A percentile compares a stretch with the other conserved stretches of the same genome.
Evolutionary conservation across 495 filamentous ascomycete species (phyloP).

Genomic region (Hypoxylon fragiforme): DNA sequence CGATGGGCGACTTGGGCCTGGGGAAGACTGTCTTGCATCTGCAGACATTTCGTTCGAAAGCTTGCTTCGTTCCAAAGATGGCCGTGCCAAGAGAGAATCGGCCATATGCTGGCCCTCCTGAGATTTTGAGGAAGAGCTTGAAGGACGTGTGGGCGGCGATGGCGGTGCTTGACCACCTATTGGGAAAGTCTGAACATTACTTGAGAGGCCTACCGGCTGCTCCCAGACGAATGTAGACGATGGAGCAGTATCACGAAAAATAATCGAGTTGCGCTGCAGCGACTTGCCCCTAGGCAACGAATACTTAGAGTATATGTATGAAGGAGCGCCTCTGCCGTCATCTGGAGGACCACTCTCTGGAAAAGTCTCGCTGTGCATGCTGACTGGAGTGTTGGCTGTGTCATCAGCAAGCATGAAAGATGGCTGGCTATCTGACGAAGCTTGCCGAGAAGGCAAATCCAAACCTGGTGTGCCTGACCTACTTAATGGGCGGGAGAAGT

Average conservation of each 20-base stretch:
- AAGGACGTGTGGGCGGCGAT: conserved; percentile 56
- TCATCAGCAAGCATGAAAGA: conserved; percentile 65
- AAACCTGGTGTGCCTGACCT: conserved; percentile 68
- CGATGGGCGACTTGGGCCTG: conserved; percentile 53
- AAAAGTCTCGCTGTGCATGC: conserved; percentile 64
- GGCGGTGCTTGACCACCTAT: conserved; percentile 53
- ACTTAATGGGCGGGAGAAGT: conserved; percentile 91
- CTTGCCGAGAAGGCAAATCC: conserved; percentile 60
- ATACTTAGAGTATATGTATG: conserved; percentile 84
- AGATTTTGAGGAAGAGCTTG: conserved; percentile 48
- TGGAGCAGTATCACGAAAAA: conserved; percentile 63
- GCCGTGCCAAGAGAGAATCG: conserved; percentile 43
- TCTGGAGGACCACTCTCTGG: conserved; percentile 46
- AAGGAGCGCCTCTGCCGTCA: conserved; percentile 56
- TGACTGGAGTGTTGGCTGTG: conserved; percentile 63
- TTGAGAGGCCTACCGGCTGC: conserved; percentile 53
- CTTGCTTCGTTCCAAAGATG: conserved; percentile 51
- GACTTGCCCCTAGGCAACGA: conserved; percentile 78
- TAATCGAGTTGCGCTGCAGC: conserved; percentile 69
- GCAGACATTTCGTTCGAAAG: conserved; percentile 46
- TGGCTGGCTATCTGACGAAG: conserved; percentile 64
- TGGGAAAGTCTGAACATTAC: conserved; percentile 42
- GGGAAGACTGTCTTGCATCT: conserved; percentile 41
- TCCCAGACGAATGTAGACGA: conserved; percentile 63
- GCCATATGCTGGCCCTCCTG: conserved; percentile 41